Evolutionary conservation across 352 stramenopile species (phyloP).

Genomic region (Thalassiosira mediterranea): DNA sequence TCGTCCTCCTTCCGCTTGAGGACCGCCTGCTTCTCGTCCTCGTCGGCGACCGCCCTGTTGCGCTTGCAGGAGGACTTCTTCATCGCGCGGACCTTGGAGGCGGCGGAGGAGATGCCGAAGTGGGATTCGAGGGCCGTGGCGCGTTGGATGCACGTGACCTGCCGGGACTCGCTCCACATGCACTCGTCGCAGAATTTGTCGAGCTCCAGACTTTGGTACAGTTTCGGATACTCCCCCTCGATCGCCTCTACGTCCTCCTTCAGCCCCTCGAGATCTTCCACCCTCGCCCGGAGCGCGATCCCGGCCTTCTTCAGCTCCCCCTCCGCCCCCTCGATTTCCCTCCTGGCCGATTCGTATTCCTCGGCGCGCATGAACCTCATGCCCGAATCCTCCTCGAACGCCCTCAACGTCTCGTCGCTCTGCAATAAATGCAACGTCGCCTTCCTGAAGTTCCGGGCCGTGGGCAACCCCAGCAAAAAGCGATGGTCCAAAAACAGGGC

Average conservation of each 20-base stretch:
- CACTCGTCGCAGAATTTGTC: background rate
- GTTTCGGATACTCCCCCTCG: background rate
- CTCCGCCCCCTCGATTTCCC: background rate
- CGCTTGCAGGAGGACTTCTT: background rate
- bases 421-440: conserved; percentile 2
- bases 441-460: conserved; percentile 7
- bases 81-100: background rate
- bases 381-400: conserved; percentile 8
- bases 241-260: background rate
- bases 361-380: conserved; percentile 10
- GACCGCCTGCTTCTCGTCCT: background rate
- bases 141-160: background rate
- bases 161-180: background rate
- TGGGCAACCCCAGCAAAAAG: conserved; percentile 10
- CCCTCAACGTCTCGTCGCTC: background rate
- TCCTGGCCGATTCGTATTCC: background rate
- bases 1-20: background rate
- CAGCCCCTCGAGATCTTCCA: background rate
- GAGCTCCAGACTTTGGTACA: background rate
- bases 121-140: background rate
- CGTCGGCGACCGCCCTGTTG: background rate
- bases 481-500: conserved; percentile 13
- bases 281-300: no score
- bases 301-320: background rate
- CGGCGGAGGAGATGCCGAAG: background rate